These are phyloP conservation scores for Mycogone perniciosa DNA, from an alignment of 2,329 filamentous ascomycete species.

Conservation along the genomic window DNA sequence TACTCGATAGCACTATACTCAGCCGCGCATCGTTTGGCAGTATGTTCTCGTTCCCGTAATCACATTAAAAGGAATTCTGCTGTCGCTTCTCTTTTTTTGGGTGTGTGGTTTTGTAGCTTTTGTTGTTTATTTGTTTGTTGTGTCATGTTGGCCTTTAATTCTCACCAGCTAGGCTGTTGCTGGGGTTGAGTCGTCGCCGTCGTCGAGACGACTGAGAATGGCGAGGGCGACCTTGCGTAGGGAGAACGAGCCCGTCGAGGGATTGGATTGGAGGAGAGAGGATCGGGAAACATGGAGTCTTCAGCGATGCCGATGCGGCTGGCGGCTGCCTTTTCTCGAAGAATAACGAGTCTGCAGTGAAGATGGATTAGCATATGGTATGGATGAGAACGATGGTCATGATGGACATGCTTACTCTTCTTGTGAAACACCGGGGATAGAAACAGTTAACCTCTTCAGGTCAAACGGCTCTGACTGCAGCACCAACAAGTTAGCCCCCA, in stretches of 20 bases:
- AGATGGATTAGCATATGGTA: neutral
- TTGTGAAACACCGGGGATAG: constrained; percentile 49
- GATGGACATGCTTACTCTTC: constrained; percentile 45
- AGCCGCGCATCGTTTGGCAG: no score
- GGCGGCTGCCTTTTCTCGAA: constrained; percentile 47
- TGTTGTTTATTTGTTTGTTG: no score
- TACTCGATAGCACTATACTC: no score
- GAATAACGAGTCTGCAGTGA: constrained; percentile 37
- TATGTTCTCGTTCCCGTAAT: no score
- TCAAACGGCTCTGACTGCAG: constrained; percentile 53
- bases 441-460: constrained; percentile 48
- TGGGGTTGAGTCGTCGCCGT: neutral
- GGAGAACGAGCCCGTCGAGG: constrained; percentile 8
- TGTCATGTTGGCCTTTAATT: neutral
- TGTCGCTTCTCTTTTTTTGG: no score
- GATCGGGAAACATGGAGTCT: constrained; percentile 19
- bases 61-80: no score
- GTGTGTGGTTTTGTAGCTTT: no score
- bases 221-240: constrained; percentile 5
- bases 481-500: constrained; percentile 18
- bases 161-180: constrained; percentile 1
- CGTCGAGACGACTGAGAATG: neutral
- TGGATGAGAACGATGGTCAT: neutral
- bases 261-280: constrained; percentile 16
- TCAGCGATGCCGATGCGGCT: constrained; percentile 42